Evolutionary conservation across 2,329 filamentous ascomycete genomes (phyloP), one percentile per base, ranked within the genome.

Genomic region (Calonectria henricotiae): DNA sequence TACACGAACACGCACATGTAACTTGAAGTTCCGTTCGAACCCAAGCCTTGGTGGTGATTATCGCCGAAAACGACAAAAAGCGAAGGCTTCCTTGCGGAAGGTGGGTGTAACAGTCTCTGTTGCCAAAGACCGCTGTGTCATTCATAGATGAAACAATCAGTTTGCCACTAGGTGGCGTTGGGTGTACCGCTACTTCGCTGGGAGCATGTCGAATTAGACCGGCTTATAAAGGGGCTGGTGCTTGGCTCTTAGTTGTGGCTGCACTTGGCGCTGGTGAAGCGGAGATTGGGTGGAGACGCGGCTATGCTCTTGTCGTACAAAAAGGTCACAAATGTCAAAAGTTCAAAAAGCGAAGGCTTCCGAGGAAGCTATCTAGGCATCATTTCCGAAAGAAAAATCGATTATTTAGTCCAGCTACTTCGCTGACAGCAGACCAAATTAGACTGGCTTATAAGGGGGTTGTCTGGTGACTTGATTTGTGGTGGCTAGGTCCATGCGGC

Each of bases 41-140:
- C 20, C 37, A 37, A 11, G 39, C 17, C 8, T 27, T 25, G n/a
- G 13, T 23, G 23, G 5, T 13, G 2, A 15, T 11, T 23, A 6
- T 32, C 13, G 23, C 54, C 43, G 15, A 67, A 62, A 67, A 25
- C 35, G n/a, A 37, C 58, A 67, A 68, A 67, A 68, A 68, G 63
- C 51, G 63, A 66, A 66, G 63, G 35, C 12, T 62, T 49, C 43
- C 60, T 32, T 25, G 15, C 20, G 39, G 25, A 61, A 61, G 13
- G 12, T 3, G 25, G 25, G 25, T 30, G 35, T 9, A 7, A 11
- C 35, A 37, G 35, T 13, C 35, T 37, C 35, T 37, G 35, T 37
- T 9, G 12, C 27, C 27, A 37, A 8, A 37, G 9, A 37, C 35
- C 35, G 9, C 35, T 37, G 12, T 37, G 35, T 30, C 27, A 30